Conservation (phyloP, 345 rosid species). For the Hibiscus mutabilis region DNA sequence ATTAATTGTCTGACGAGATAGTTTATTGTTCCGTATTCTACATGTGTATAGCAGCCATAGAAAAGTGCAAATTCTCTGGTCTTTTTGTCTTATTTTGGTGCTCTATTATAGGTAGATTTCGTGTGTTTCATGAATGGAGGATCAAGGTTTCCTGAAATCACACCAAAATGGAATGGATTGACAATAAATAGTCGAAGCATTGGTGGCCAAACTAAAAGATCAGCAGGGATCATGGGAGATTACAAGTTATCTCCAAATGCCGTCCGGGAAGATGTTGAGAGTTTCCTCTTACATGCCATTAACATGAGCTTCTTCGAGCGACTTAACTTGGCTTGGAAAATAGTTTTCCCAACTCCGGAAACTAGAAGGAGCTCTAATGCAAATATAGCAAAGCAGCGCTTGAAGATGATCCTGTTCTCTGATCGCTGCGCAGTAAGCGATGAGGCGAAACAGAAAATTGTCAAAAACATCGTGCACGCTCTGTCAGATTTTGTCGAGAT, state of each 20-base stretch:
- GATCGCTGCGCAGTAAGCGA: constrained; percentile 94
- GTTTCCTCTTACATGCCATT: constrained; percentile 60
- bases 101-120: neutral
- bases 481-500: constrained; percentile 91
- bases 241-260: constrained; percentile 42
- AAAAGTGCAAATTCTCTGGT: neutral
- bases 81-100: neutral
- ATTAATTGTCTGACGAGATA: neutral
- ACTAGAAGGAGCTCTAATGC: constrained; percentile 82
- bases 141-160: neutral
- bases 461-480: constrained; percentile 57
- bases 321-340: constrained; percentile 19
- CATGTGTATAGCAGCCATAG: neutral
- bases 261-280: constrained; percentile 54
- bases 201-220: constrained; percentile 27
- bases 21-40: neutral
- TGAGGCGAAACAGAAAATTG: constrained; percentile 39
- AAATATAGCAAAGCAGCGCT: constrained; percentile 84
- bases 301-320: constrained; percentile 85
- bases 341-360: constrained; percentile 71
- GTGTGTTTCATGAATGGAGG: neutral
- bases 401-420: constrained; percentile 97
- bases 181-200: constrained; percentile 19
- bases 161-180: neutral
- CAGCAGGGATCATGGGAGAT: constrained; percentile 44